Evolutionary conservation across 768 basidiomycete species (phyloP).

Genomic region (Porphyrellus cyaneotinctus): DNA sequence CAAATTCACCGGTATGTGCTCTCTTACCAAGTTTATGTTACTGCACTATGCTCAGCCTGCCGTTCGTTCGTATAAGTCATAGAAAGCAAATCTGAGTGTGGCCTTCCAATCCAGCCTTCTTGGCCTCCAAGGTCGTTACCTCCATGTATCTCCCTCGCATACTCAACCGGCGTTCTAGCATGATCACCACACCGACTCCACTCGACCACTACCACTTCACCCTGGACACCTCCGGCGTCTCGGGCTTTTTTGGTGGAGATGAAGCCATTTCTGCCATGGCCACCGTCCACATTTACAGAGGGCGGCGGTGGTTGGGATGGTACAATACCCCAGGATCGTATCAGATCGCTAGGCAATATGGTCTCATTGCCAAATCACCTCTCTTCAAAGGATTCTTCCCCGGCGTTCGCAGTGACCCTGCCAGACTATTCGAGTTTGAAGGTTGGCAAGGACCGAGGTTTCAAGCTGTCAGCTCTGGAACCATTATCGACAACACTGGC

Average conservation of each 20-base stretch:
- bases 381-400: constrained; percentile 12
- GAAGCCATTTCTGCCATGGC: constrained; percentile 32
- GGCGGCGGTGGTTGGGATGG: constrained; percentile 29
- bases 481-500: constrained; percentile 6
- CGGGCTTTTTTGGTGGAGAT: constrained; percentile 31
- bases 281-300: constrained; percentile 25
- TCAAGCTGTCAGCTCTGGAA: constrained; percentile 5
- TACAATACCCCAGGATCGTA: constrained; percentile 35
- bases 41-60: not conserved
- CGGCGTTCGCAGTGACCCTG: constrained; percentile 13
- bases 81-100: not conserved
- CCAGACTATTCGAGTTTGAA: not conserved
- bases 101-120: not conserved
- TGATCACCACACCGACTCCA: not conserved
- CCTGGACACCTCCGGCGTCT: constrained; percentile 26
- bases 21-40: not conserved
- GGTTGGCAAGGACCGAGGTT: not conserved
- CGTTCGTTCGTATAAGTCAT: not conserved
- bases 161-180: not conserved
- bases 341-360: constrained; percentile 25
- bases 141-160: constrained; percentile 1
- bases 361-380: constrained; percentile 16
- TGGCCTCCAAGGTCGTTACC: not conserved
- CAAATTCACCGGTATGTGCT: not conserved
- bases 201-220: constrained; percentile 2